Evolutionary conservation across 2,329 filamentous ascomycete genomes (phyloP).

Genomic region (Trichophyton equinum): DNA sequence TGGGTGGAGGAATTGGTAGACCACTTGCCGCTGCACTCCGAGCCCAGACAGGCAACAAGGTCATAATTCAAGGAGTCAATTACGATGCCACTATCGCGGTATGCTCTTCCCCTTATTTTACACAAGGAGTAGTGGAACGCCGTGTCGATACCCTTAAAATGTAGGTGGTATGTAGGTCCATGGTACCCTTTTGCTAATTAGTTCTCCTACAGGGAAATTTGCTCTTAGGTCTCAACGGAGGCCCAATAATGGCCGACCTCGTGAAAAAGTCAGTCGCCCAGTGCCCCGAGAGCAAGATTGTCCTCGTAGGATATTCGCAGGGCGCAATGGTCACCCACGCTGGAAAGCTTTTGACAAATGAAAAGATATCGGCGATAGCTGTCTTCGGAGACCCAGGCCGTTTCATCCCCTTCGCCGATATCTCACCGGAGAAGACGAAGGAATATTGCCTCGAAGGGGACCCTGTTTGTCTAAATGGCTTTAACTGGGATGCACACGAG

Average conservation of each 20-base stretch:
- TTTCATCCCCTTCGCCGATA: constrained; percentile 26
- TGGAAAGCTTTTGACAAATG: constrained; percentile 15
- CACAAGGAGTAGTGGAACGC: background rate
- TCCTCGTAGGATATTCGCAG: constrained; percentile 25
- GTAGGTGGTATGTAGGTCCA: background rate
- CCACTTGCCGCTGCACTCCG: constrained; percentile 20
- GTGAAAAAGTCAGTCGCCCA: constrained; percentile 21
- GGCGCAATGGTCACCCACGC: constrained; percentile 26
- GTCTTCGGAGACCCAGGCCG: constrained; percentile 38
- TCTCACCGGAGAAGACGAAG: constrained; percentile 32
- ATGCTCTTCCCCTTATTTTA: constrained; percentile 12
- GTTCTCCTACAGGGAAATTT: constrained; percentile 21
- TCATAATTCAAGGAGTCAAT: constrained; percentile 23
- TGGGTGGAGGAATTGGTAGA: constrained; percentile 32
- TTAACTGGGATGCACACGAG: constrained; percentile 32
- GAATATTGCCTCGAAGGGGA: constrained; percentile 41
- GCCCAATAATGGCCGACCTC: constrained; percentile 21
- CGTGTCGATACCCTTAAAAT: background rate
- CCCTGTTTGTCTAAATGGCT: constrained; percentile 38
- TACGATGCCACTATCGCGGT: constrained; percentile 20
- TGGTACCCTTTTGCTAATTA: constrained; percentile 12
- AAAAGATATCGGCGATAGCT: constrained; percentile 30
- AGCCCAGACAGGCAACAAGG: constrained; percentile 17
- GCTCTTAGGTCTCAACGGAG: constrained; percentile 19
- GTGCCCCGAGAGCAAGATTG: constrained; percentile 25